phyloP scores from a whole-genome alignment of 2,329 filamentous ascomycete genomes.

The Colletotrichum melonis region DNA sequence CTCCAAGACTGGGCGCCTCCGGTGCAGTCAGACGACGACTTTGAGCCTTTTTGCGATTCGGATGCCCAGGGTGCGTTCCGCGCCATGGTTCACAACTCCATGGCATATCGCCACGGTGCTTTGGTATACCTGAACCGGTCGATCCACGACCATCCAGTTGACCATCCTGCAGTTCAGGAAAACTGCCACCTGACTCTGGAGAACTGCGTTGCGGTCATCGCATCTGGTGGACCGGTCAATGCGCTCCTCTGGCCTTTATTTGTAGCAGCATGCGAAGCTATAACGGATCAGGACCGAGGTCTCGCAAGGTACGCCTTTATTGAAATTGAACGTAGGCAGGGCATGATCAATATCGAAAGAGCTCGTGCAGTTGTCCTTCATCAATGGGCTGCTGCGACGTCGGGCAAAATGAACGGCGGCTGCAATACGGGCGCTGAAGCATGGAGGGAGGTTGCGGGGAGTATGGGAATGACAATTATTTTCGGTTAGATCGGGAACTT shows the following conservation, averaged over 20 bases:
- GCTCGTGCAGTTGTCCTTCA: neutral
- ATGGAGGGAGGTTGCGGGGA: constrained; percentile 9
- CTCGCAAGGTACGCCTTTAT: constrained; percentile 63
- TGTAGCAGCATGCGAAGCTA: constrained; percentile 70
- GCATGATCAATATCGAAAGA: constrained; percentile 65
- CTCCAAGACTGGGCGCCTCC: neutral
- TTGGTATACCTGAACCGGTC: neutral
- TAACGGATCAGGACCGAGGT: constrained; percentile 59
- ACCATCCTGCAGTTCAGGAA: constrained; percentile 61
- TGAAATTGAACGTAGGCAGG: constrained; percentile 66
- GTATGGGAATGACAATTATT: constrained; percentile 14
- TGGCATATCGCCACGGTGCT: neutral
- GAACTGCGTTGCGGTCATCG: constrained; percentile 66
- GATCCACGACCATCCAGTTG: constrained; percentile 1
- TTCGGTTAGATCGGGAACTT: neutral
- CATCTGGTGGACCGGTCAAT: constrained; percentile 68
- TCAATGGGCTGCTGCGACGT: constrained; percentile 24
- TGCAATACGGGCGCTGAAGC: neutral
- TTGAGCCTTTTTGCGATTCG: neutral
- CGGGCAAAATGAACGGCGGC: constrained; percentile 44
- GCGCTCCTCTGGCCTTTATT: constrained; percentile 74
- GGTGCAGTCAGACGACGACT: neutral
- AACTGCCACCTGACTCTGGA: constrained; percentile 61
- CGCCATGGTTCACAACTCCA: neutral
- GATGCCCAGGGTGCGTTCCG: neutral